Base-by-base conservation (phyloP, 306 rosid species). In the Casuarina cunninghamiana region DNA sequence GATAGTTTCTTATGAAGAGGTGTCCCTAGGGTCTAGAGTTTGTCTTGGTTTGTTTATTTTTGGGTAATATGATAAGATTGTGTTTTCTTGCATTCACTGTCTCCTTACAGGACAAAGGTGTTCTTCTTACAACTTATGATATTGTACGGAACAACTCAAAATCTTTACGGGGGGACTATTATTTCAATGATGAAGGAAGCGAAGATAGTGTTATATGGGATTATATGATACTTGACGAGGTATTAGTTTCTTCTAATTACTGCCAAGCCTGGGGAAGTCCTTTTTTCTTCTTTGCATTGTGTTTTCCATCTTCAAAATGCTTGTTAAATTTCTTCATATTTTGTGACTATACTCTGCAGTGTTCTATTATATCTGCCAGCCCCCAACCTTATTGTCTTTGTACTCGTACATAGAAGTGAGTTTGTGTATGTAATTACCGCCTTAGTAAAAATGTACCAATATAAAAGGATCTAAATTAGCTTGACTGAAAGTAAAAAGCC, bases 211-310 rank as follows among this genome's bases (percentile, higher is more conserved):
- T 78, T 54, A 83, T 81, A 17, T 95, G 98, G 98, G 98, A 95
- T 85, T 92, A 95, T 82, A 89, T 95, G 98, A 91, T 95, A 73
- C 97, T 95, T 46, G 98, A 95, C 86, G 98, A 92, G 93, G 98
- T 95, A 71, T 72, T 35, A 46, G 62, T 53, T 68, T 41, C 73
- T 44, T 73, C 60, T 66, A 21, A 19, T 26, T 58, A 2, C 26
- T 58, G 12, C 65, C 65, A 58, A 26, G 15, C 4, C 21, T 57
- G 9, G 39, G 32, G 4, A 19, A 19, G 51, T 48, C 51, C 11
- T 48, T 37, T 63, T 44, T 49, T 75, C 57, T 51, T 45, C 41
- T 21, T 19, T 17, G 48, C 69, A 45, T 75, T 60, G 48, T 74
- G 53, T 75, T 60, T 65, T 65, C 68, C 44, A 35, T 85, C 54